Conservation (phyloP, 208 protist genomes). For the Acanthamoeba polyphaga region DNA sequence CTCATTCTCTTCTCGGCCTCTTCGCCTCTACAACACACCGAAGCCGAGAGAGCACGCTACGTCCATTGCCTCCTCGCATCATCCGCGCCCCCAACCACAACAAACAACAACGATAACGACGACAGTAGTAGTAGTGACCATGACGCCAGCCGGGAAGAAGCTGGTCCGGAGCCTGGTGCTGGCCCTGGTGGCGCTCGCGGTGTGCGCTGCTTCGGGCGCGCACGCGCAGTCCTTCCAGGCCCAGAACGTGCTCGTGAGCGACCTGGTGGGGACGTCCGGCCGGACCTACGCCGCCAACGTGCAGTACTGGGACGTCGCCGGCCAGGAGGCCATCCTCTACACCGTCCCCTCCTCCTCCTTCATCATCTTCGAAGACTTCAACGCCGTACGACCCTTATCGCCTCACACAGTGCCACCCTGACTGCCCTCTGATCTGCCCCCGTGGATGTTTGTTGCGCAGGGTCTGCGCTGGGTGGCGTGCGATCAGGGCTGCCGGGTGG, state of each 20-base stretch:
- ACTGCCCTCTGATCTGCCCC: too few species aligned
- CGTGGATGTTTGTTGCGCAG: not conserved
- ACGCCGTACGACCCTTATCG: not conserved
- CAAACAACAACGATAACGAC: too few species aligned
- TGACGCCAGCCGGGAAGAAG: too few species aligned
- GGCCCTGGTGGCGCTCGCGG: not conserved
- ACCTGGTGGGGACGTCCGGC: not conserved
- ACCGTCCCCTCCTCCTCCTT: not conserved
- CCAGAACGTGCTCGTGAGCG: not conserved
- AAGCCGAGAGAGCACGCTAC: too few species aligned
- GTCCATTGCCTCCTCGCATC: too few species aligned
- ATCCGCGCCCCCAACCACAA: too few species aligned
- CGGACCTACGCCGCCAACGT: not conserved
- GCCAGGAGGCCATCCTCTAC: not conserved
- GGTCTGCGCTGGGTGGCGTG: not conserved
- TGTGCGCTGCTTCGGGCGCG: too few species aligned
- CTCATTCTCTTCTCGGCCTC: too few species aligned
- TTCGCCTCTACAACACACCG: too few species aligned
- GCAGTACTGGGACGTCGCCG: not conserved
- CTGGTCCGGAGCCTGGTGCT: not conserved
- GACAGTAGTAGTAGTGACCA: too few species aligned
- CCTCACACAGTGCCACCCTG: too few species aligned
- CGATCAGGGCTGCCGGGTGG: not conserved
- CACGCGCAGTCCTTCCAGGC: not conserved
- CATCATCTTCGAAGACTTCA: not conserved